These are phyloP conservation scores for Pluteus cervinus DNA, from an alignment of 768 basidiomycete species.

Conservation along the genomic window DNA sequence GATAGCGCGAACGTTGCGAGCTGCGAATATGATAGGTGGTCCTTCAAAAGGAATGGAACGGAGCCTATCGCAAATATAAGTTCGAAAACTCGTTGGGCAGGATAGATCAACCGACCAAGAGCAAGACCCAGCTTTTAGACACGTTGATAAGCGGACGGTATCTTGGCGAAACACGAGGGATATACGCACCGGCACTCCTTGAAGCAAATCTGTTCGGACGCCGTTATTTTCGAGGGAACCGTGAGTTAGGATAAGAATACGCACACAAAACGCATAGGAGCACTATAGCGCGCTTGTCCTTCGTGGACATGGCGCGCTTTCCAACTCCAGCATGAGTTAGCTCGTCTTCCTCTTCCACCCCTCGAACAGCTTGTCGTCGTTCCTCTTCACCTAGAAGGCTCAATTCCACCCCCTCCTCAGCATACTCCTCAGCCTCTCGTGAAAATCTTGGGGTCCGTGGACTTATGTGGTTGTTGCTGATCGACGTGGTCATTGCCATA, in stretches of 20 bases:
- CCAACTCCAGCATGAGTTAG: slow-evolving; percentile 20
- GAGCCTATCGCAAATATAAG: slow-evolving; percentile 52
- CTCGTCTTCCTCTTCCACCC: slow-evolving; percentile 33
- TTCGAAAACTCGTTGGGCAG: neutral
- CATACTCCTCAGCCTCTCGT: slow-evolving; percentile 26
- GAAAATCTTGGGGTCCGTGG: slow-evolving; percentile 45
- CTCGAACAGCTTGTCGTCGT: slow-evolving; percentile 37
- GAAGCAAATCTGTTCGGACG: slow-evolving; percentile 54
- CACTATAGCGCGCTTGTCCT: slow-evolving; percentile 81
- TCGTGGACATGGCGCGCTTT: slow-evolving; percentile 54
- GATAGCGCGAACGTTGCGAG: slow-evolving; percentile 90
- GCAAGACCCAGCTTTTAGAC: slow-evolving; percentile 75
- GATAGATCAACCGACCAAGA: slow-evolving; percentile 45
- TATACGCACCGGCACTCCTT: slow-evolving; percentile 80
- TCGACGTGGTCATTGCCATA: slow-evolving; percentile 51
- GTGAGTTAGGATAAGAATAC: slow-evolving; percentile 23
- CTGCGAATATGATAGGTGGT: slow-evolving; percentile 95
- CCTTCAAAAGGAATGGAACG: slow-evolving; percentile 91
- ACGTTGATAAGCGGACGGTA: slow-evolving; percentile 7
- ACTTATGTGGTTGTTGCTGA: slow-evolving; percentile 53
- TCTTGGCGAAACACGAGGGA: slow-evolving; percentile 6
- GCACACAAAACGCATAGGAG: slow-evolving; percentile 83
- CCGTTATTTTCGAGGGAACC: slow-evolving; percentile 8
- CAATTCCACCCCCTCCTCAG: slow-evolving; percentile 55
- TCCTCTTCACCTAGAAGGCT: slow-evolving; percentile 56